These are phyloP conservation scores for Raddia guianensis DNA, from an alignment of 176 grass and related monocot species.

Conservation along the genomic window DNA sequence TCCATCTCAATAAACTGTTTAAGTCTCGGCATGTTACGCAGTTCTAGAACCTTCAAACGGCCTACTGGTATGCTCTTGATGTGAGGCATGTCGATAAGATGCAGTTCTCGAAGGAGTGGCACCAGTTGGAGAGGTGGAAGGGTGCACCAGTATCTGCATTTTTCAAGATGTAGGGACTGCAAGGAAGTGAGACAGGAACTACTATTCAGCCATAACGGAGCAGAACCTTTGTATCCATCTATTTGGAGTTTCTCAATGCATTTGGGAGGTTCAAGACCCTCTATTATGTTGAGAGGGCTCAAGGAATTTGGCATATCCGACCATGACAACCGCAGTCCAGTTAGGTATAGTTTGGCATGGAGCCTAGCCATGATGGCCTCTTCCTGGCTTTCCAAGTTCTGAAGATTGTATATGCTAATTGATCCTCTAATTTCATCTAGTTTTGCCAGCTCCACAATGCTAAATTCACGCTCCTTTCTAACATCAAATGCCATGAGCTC, in stretches of 20 bases:
- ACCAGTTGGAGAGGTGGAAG: conserved; percentile 8
- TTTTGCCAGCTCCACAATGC: background rate
- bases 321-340: conserved; percentile 12
- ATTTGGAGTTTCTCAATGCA: conserved; percentile 6
- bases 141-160: background rate
- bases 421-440: conserved; percentile 24
- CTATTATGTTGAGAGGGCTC: background rate
- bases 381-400: background rate
- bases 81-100: background rate
- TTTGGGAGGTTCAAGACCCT: conserved; percentile 24
- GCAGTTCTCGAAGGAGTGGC: background rate
- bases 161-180: background rate
- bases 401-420: conserved; percentile 20
- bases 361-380: conserved; percentile 35
- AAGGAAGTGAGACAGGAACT: conserved; percentile 6
- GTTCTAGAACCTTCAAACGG: conserved; percentile 25
- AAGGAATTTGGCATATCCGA: background rate
- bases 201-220: conserved; percentile 23
- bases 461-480: background rate
- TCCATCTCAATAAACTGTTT: background rate
- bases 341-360: background rate
- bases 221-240: background rate
- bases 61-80: background rate
- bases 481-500: background rate
- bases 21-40: background rate